Conservation (phyloP, 2,329 filamentous ascomycete genomes). For the Trichocomaceae sp. region DNA sequence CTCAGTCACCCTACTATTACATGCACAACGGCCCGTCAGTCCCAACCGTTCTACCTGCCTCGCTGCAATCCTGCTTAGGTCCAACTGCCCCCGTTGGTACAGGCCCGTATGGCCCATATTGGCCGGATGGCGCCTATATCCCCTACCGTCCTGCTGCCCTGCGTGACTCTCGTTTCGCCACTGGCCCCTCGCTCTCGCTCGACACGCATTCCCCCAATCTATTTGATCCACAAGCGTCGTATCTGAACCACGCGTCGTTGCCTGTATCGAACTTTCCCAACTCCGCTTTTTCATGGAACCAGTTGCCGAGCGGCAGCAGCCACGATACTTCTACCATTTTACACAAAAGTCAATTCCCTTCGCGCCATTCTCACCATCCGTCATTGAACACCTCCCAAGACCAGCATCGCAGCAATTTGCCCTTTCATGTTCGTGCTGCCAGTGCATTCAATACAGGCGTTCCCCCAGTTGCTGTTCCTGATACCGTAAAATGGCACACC, state of each 20-base stretch:
- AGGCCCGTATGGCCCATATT: slow-evolving; percentile 56
- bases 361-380: slow-evolving; percentile 31
- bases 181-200: slow-evolving; percentile 21
- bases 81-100: slow-evolving; percentile 53
- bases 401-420: slow-evolving; percentile 20
- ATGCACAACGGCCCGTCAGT: slow-evolving; percentile 45
- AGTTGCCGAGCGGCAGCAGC: slow-evolving; percentile 22
- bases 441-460: slow-evolving; percentile 18
- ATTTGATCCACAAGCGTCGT: slow-evolving; percentile 19
- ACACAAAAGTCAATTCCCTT: slow-evolving; percentile 31
- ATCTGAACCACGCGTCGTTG: slow-evolving; percentile 23
- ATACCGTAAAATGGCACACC: slow-evolving; percentile 24
- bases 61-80: slow-evolving; percentile 49
- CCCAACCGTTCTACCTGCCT: slow-evolving; percentile 54
- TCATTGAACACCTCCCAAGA: slow-evolving; percentile 22
- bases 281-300: slow-evolving; percentile 27
- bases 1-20: slow-evolving; percentile 34
- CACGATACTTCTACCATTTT: slow-evolving; percentile 21
- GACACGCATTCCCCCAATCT: slow-evolving; percentile 20
- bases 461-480: slow-evolving; percentile 18
- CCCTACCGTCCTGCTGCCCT: slow-evolving; percentile 55
- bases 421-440: slow-evolving; percentile 23
- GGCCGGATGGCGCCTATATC: slow-evolving; percentile 57
- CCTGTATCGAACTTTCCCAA: slow-evolving; percentile 19
- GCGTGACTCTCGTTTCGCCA: slow-evolving; percentile 45